These are phyloP conservation scores for Kodamaea jinghongensis DNA, from an alignment of 805 yeast species.

Conservation along the genomic window DNA sequence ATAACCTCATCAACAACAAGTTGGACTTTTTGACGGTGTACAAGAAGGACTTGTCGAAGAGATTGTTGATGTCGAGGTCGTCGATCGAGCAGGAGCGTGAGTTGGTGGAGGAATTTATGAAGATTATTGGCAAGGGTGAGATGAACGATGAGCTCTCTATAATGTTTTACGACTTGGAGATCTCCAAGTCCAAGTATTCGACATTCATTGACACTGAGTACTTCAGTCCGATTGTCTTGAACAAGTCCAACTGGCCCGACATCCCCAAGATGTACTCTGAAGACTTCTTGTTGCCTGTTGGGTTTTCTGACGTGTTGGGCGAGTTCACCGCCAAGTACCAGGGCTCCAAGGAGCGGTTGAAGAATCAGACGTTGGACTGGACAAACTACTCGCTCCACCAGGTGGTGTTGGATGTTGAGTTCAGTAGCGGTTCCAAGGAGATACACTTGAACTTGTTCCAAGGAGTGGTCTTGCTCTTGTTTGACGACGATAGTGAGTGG, in stretches of 20 bases:
- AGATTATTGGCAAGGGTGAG: slow-evolving; percentile 31
- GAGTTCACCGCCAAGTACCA: slow-evolving; percentile 22
- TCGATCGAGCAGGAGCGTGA: slow-evolving; percentile 20
- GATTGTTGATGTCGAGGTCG: slow-evolving; percentile 28
- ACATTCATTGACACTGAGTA: slow-evolving; percentile 13
- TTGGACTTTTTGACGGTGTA: slow-evolving; percentile 29
- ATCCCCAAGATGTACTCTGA: slow-evolving; percentile 24
- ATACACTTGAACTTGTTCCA: slow-evolving; percentile 42
- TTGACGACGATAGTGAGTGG: slow-evolving; percentile 27
- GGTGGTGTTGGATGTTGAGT: slow-evolving; percentile 29
- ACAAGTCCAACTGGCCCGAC: slow-evolving; percentile 41
- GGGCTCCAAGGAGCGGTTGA: slow-evolving; percentile 18
- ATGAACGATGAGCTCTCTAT: slow-evolving; percentile 25
- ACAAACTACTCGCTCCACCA: slow-evolving; percentile 40
- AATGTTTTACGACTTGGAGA: slow-evolving; percentile 35
- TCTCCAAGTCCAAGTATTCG: slow-evolving; percentile 18
- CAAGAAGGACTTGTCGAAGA: slow-evolving; percentile 34
- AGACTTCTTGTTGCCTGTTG: slow-evolving; percentile 21
- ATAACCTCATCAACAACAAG: slow-evolving; percentile 34
- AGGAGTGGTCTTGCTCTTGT: slow-evolving; percentile 39
- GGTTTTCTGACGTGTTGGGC: slow-evolving; percentile 17
- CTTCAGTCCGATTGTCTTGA: slow-evolving; percentile 33
- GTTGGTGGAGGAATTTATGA: slow-evolving; percentile 20
- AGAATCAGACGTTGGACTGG: slow-evolving; percentile 40
- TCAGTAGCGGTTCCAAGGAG: slow-evolving; percentile 30